Conservation (phyloP, 257 asterid genomes). For the Thymus mandschuricus region DNA sequence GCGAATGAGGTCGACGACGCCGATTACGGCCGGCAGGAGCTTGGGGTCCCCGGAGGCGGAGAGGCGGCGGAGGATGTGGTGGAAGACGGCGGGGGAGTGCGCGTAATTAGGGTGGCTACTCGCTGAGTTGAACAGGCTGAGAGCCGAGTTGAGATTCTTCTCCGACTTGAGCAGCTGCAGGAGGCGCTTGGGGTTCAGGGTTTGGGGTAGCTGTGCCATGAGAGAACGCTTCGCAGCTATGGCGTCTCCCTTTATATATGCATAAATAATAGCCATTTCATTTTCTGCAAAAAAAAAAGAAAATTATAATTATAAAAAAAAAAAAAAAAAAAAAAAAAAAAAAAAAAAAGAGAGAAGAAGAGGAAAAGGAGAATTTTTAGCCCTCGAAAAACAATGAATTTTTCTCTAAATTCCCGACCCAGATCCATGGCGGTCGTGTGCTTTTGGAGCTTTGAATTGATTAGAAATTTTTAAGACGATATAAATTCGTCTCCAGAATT, state of each 20-base stretch:
- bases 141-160: conserved; percentile 56
- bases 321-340: too few relatives aligned
- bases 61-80: conserved; percentile 81
- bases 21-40: conserved; percentile 43
- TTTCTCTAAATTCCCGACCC: neutral
- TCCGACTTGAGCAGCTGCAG: conserved; percentile 68
- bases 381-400: neutral
- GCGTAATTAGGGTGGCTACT: conserved; percentile 52
- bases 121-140: conserved; percentile 69
- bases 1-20: conserved; percentile 57
- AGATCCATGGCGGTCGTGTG: conserved; percentile 18
- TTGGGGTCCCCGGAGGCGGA: conserved; percentile 50
- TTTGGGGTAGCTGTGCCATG: conserved; percentile 60
- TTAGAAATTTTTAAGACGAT: neutral
- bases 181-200: conserved; percentile 56
- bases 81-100: conserved; percentile 57
- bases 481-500: neutral
- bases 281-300: neutral
- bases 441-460: conserved; percentile 19
- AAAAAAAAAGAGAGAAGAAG: conserved; percentile 11
- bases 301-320: neutral
- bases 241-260: neutral
- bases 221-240: neutral
- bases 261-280: too few relatives aligned
- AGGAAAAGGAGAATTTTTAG: neutral